These are phyloP conservation scores for Hyaloscypha variabilis DNA, from an alignment of 495 filamentous ascomycete genomes.

Conservation along the genomic window DNA sequence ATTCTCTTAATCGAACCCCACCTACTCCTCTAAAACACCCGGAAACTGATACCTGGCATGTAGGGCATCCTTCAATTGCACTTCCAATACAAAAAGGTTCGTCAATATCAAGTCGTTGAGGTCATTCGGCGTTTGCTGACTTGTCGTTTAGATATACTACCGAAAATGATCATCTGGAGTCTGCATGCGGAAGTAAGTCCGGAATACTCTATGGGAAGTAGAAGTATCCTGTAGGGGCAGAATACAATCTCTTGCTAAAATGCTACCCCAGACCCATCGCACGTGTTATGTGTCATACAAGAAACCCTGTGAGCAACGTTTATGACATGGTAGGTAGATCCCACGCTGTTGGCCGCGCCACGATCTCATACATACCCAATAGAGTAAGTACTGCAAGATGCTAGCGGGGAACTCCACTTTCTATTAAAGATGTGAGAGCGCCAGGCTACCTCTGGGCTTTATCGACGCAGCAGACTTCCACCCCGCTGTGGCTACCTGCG, in stretches of 20 bases:
- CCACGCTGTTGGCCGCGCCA: slow-evolving; percentile 2
- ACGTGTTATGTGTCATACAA: slow-evolving; percentile 26
- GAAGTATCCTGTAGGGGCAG: slow-evolving; percentile 21
- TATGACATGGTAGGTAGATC: neutral
- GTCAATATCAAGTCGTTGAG: slow-evolving; percentile 5
- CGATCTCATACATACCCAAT: slow-evolving; percentile 6
- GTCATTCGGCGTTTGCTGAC: slow-evolving; percentile 38
- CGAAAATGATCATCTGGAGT: slow-evolving; percentile 51
- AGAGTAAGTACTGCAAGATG: slow-evolving; percentile 1
- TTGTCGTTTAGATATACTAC: slow-evolving; percentile 61
- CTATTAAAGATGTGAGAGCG: neutral
- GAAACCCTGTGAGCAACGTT: slow-evolving; percentile 11
- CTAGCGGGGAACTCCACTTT: neutral
- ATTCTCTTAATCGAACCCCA: neutral
- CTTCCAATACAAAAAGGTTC: slow-evolving; percentile 87
- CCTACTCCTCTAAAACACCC: neutral
- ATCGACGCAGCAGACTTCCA: slow-evolving; percentile 10
- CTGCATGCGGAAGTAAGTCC: slow-evolving; percentile 14
- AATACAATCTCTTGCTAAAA: slow-evolving; percentile 25
- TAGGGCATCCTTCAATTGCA: slow-evolving; percentile 96
- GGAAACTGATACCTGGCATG: slow-evolving; percentile 20
- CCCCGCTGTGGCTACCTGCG: slow-evolving; percentile 26
- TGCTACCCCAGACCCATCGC: slow-evolving; percentile 15
- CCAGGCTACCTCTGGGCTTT: neutral
- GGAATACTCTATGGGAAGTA: slow-evolving; percentile 12